Conservation (phyloP, 805 yeast genomes). For the Ogataea pini region DNA sequence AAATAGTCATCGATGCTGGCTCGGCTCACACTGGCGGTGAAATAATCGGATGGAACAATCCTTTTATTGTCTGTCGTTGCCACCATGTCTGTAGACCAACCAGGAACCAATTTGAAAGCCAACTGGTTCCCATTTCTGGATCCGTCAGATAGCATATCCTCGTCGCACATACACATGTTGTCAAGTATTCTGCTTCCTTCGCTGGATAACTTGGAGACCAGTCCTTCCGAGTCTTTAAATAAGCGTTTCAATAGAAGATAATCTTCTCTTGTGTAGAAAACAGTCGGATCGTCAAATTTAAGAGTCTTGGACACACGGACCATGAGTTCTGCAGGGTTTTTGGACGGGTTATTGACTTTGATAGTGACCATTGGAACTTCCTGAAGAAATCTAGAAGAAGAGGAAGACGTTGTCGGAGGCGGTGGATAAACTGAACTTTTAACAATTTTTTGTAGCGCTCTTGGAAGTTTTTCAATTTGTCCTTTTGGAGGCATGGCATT, state of each 20-base stretch:
- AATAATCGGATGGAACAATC: conserved; percentile 30
- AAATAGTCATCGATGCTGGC: conserved; percentile 83
- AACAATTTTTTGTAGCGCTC: conserved; percentile 61
- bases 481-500: conserved; percentile 74
- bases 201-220: conserved; percentile 64
- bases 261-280: conserved; percentile 75
- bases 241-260: conserved; percentile 71
- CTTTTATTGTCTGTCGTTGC: conserved; percentile 24
- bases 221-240: conserved; percentile 57
- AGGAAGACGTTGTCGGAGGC: conserved; percentile 36
- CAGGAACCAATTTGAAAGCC: conserved; percentile 33
- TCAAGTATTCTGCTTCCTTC: conserved; percentile 66
- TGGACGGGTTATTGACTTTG: conserved; percentile 43
- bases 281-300: conserved; percentile 66
- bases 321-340: conserved; percentile 59
- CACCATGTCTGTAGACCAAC: conserved; percentile 39
- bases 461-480: conserved; percentile 57
- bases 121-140: conserved; percentile 32
- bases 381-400: conserved; percentile 29
- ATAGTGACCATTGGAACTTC: conserved; percentile 40
- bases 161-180: conserved; percentile 36
- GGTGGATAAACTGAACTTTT: conserved; percentile 80
- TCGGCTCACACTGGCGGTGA: conserved; percentile 52
- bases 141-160: conserved; percentile 41
- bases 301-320: conserved; percentile 58